A percentile compares a stretch with the other conserved stretches of the same genome.
These are phyloP conservation scores for Chlamydomonas urium DNA, from an alignment of 139 green algal genomes.

Conservation along the genomic window DNA sequence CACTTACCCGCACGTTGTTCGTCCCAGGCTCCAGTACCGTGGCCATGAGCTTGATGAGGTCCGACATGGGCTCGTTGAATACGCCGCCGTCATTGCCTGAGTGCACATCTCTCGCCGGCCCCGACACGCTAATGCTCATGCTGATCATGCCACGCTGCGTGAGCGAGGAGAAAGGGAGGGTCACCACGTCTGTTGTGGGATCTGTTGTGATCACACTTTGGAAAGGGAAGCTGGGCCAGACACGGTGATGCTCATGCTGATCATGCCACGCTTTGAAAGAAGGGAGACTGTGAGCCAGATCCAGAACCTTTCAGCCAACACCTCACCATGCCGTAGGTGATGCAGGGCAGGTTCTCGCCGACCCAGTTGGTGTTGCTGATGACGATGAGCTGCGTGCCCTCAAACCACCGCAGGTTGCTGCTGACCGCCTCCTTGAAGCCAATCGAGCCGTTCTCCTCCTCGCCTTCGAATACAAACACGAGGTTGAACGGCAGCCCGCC, in stretches of 20 bases:
- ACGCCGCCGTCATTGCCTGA: conserved; percentile 92
- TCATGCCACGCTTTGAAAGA: neutral
- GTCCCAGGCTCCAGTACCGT: conserved; percentile 23
- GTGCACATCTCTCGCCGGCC: conserved; percentile 84
- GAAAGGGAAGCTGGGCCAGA: neutral
- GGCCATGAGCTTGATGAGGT: conserved; percentile 57
- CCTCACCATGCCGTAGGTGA: conserved; percentile 94
- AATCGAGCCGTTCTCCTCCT: conserved; percentile 82
- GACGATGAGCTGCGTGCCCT: conserved; percentile 72
- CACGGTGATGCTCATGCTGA: neutral
- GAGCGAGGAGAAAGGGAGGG: neutral
- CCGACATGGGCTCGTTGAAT: conserved; percentile 87
- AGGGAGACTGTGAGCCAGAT: neutral
- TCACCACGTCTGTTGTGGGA: too few relatives aligned
- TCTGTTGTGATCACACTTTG: too few relatives aligned
- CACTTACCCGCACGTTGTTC: conserved; percentile 12
- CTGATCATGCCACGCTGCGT: conserved; percentile 56
- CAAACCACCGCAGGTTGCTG: conserved; percentile 52
- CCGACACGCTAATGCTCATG: conserved; percentile 62
- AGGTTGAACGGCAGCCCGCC: conserved; percentile 80
- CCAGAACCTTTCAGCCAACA: neutral
- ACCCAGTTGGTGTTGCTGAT: conserved; percentile 91
- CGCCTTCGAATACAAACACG: conserved; percentile 88
- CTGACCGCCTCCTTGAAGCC: conserved; percentile 75
- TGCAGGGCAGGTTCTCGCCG: conserved; percentile 83